phyloP scores from a whole-genome alignment of 2,329 filamentous ascomycete species.

The Nannizziopsis arthrosporioides region DNA sequence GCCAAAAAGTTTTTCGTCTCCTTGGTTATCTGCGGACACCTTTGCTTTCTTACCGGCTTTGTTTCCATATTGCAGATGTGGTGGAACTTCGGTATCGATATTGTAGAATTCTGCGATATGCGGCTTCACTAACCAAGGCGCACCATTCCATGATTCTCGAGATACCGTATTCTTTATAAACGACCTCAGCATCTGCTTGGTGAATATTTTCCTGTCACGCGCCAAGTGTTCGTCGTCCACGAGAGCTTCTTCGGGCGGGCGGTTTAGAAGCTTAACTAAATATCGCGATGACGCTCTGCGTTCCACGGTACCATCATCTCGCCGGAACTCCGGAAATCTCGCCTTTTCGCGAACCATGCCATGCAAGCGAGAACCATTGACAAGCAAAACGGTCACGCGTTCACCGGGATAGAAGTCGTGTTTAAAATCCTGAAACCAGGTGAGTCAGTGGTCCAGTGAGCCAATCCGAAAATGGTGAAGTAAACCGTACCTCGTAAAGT shows the following conservation, averaged over 20 bases:
- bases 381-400: conserved; percentile 60
- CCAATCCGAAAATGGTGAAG: neutral
- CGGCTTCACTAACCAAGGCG: conserved; percentile 87
- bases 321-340: conserved; percentile 50
- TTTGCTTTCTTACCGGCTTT: conserved; percentile 68
- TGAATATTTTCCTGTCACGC: conserved; percentile 83
- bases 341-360: conserved; percentile 78
- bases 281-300: conserved; percentile 63
- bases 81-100: conserved; percentile 76
- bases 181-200: conserved; percentile 81
- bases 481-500: conserved; percentile 36
- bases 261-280: conserved; percentile 61
- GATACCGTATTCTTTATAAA: conserved; percentile 94
- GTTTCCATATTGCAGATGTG: conserved; percentile 68
- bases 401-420: conserved; percentile 86
- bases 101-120: conserved; percentile 73
- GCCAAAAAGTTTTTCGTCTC: conserved; percentile 40
- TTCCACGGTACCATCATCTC: conserved; percentile 57
- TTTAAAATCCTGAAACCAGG: conserved; percentile 53
- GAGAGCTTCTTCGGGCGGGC: conserved; percentile 59
- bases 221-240: conserved; percentile 71
- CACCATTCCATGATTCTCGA: conserved; percentile 86
- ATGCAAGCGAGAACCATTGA: conserved; percentile 56
- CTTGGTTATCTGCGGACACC: conserved; percentile 50
- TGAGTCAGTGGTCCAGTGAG: conserved; percentile 2